Percentiles rank a stretch among this genome's conserved stretches.
phyloP scores from a whole-genome alignment of 805 yeast genomes.

The Starmera quercuum region DNA sequence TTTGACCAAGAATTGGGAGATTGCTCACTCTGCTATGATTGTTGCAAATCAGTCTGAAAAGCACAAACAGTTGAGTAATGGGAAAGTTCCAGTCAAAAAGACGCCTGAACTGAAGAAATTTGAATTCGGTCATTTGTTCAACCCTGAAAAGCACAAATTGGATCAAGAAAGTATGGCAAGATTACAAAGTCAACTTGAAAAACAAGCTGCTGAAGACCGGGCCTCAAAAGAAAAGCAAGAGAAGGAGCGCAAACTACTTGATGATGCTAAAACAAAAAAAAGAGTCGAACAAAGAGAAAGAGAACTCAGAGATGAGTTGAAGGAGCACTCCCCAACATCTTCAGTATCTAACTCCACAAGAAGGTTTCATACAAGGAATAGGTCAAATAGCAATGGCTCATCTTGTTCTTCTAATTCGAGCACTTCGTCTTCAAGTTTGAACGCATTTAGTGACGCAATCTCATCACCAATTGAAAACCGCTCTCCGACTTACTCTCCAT shows the following conservation, averaged over 20 bases:
- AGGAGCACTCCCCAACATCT: slow-evolving; percentile 9
- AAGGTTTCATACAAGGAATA: slow-evolving; percentile 1
- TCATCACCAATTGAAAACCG: slow-evolving; percentile 3
- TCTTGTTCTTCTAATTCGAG: slow-evolving; percentile 5
- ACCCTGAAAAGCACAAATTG: slow-evolving; percentile 12
- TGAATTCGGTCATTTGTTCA: slow-evolving; percentile 7
- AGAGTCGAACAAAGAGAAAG: slow-evolving; percentile 13
- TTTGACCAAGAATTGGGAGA: slow-evolving; percentile 14
- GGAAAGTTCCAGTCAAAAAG: neutral
- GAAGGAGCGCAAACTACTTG: slow-evolving; percentile 6
- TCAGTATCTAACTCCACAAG: slow-evolving; percentile 10
- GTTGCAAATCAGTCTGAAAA: slow-evolving; percentile 1
- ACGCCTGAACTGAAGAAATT: slow-evolving; percentile 6
- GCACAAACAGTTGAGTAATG: slow-evolving; percentile 2
- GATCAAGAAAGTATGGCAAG: slow-evolving; percentile 12
- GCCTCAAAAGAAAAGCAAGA: slow-evolving; percentile 6
- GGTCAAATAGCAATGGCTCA: slow-evolving; percentile 11
- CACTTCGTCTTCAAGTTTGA: slow-evolving; percentile 3
- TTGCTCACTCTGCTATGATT: slow-evolving; percentile 1
- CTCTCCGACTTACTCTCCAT: slow-evolving; percentile 11
- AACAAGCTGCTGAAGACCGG: slow-evolving; percentile 8
- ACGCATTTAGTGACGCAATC: slow-evolving; percentile 1
- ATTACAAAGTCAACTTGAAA: slow-evolving; percentile 13
- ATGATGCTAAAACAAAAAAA: slow-evolving; percentile 8
- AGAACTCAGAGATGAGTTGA: slow-evolving; percentile 9